Conservation (phyloP, 2,329 filamentous ascomycete genomes). For the Fonsecaea pedrosoi region DNA sequence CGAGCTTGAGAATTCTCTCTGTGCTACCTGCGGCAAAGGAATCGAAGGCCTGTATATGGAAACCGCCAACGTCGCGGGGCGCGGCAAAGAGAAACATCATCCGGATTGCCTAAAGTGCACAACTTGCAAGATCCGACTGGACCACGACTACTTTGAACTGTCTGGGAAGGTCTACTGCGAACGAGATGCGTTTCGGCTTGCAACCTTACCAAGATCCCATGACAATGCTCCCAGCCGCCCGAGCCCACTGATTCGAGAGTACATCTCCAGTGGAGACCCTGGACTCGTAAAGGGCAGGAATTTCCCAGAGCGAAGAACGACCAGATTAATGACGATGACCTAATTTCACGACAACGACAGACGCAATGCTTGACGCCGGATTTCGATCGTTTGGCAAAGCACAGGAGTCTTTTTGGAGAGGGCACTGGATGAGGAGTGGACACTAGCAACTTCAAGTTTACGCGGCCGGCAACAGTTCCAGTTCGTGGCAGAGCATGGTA, state of each 20-base stretch:
- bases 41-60: slow-evolving; percentile 96
- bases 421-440: slow-evolving; percentile 1
- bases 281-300: slow-evolving; percentile 46
- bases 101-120: slow-evolving; percentile 83
- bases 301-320: slow-evolving; percentile 58
- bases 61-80: slow-evolving; percentile 62
- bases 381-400: not conserved
- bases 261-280: slow-evolving; percentile 38
- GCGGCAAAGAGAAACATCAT: slow-evolving; percentile 74
- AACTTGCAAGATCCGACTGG: slow-evolving; percentile 72
- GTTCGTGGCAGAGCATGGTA: slow-evolving; percentile 5
- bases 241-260: slow-evolving; percentile 40
- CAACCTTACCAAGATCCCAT: slow-evolving; percentile 35
- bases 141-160: slow-evolving; percentile 91
- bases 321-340: slow-evolving; percentile 53
- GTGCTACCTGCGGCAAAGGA: slow-evolving; percentile 76
- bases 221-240: slow-evolving; percentile 41
- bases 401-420: slow-evolving; percentile 7
- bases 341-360: slow-evolving; percentile 28
- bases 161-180: slow-evolving; percentile 83
- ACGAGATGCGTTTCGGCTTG: slow-evolving; percentile 71
- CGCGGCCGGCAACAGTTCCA: slow-evolving; percentile 5
- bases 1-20: slow-evolving; percentile 84
- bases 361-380: slow-evolving; percentile 9
- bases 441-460: slow-evolving; percentile 2